Conservation (phyloP, 1,139 yeast genomes). For the Diutina scorzettiae region DNA sequence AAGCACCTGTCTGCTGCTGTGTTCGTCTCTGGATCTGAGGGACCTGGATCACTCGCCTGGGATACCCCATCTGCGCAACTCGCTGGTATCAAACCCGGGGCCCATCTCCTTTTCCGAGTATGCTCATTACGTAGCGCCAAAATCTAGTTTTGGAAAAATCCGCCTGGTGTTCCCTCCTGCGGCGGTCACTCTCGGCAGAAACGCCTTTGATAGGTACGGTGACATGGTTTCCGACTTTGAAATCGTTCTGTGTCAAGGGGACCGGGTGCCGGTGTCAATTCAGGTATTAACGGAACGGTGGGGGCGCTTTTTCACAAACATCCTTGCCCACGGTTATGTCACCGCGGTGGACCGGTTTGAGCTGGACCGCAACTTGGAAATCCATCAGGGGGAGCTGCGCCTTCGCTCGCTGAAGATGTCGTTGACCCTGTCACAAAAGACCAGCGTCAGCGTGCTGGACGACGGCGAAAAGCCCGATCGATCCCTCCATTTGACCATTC, state of each 20-base stretch:
- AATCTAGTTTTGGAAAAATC: slow-evolving; percentile 50
- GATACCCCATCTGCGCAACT: no score
- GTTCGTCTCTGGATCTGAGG: background rate
- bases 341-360: slow-evolving; percentile 40
- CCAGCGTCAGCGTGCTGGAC: background rate
- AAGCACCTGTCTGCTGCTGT: background rate
- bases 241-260: slow-evolving; percentile 55
- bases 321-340: slow-evolving; percentile 53
- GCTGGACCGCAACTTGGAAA: slow-evolving; percentile 8
- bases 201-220: slow-evolving; percentile 59
- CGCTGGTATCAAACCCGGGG: background rate
- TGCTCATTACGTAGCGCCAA: slow-evolving; percentile 68
- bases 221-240: slow-evolving; percentile 59
- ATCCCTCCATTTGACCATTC: slow-evolving; percentile 15
- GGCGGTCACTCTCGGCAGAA: slow-evolving; percentile 66
- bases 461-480: background rate
- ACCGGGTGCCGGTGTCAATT: slow-evolving; percentile 48
- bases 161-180: slow-evolving; percentile 62
- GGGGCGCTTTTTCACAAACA: slow-evolving; percentile 56
- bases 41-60: background rate
- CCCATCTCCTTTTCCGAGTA: slow-evolving; percentile 49
- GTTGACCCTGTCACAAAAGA: slow-evolving; percentile 2
- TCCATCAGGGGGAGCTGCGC: background rate
- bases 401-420: background rate
- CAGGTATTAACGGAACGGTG: slow-evolving; percentile 55